These are phyloP conservation scores for Lecanicillium sp. DNA, from an alignment of 2,329 filamentous ascomycete genomes.

Conservation along the genomic window DNA sequence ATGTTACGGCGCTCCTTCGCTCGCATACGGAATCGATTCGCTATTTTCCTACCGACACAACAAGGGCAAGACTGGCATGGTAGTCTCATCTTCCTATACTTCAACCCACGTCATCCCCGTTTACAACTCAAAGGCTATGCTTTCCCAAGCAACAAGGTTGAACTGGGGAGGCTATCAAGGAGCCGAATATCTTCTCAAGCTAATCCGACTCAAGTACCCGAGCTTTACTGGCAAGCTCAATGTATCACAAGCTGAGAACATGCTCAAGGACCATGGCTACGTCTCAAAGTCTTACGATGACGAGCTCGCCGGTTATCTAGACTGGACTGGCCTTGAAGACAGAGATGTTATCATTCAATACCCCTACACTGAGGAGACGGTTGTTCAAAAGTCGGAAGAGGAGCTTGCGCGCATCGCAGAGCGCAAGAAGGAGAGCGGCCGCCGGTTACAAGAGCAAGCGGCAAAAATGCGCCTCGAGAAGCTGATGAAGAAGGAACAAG, in stretches of 20 bases:
- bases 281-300: constrained; percentile 74
- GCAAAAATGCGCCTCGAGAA: constrained; percentile 96
- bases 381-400: constrained; percentile 88
- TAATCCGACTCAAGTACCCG: constrained; percentile 86
- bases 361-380: constrained; percentile 83
- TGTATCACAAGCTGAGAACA: constrained; percentile 75
- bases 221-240: constrained; percentile 81
- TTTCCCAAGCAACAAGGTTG: constrained; percentile 76
- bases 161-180: constrained; percentile 94
- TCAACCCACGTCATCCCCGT: constrained; percentile 95
- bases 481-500: constrained; percentile 89
- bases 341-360: constrained; percentile 85
- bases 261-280: constrained; percentile 85
- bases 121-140: constrained; percentile 72
- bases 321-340: constrained; percentile 88
- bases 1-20: constrained; percentile 81
- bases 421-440: constrained; percentile 87
- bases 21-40: constrained; percentile 92
- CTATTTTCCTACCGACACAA: constrained; percentile 95
- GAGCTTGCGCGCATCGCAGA: constrained; percentile 86
- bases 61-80: constrained; percentile 74
- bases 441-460: constrained; percentile 87
- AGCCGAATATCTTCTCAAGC: constrained; percentile 83
- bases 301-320: constrained; percentile 69
- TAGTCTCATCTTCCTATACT: constrained; percentile 86